Conservation (phyloP, 768 basidiomycete species). For the Leccinum pellstonianum region DNA sequence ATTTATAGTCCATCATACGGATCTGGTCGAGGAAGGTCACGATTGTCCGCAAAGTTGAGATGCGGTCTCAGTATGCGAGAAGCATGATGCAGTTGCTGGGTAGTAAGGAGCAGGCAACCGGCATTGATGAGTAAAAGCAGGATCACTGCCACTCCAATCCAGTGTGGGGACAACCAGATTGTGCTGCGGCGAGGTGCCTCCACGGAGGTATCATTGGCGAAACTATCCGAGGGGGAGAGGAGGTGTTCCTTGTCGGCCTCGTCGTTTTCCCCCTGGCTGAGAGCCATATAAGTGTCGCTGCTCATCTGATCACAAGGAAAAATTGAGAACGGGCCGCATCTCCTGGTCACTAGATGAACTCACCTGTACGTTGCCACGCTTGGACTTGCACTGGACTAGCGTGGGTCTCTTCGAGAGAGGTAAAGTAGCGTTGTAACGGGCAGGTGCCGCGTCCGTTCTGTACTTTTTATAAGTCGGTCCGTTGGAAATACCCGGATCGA, state of each 20-base stretch:
- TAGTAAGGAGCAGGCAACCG: conserved; percentile 21
- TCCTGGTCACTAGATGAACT: not conserved
- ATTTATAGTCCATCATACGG: conserved; percentile 30
- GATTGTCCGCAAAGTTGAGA: conserved; percentile 23
- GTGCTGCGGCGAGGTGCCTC: conserved; percentile 4
- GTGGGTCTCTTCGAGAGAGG: not conserved
- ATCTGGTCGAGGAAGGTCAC: conserved; percentile 30
- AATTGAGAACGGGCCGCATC: not conserved
- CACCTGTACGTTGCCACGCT: not conserved
- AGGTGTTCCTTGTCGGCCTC: conserved; percentile 19
- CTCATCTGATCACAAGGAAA: conserved; percentile 16
- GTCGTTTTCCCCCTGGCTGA: conserved; percentile 11
- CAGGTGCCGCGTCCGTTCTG: not conserved
- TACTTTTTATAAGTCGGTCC: conserved; percentile 6
- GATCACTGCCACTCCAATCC: conserved; percentile 19
- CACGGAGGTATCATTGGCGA: not conserved
- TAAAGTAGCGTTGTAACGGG: not conserved
- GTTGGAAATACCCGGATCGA: not conserved
- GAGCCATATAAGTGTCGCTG: conserved; percentile 10
- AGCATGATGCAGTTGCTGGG: conserved; percentile 14
- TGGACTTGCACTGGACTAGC: not conserved
- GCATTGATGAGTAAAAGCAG: conserved; percentile 24
- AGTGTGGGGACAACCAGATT: conserved; percentile 2
- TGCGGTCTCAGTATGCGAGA: conserved; percentile 19
- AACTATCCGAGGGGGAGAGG: conserved; percentile 8